These are phyloP conservation scores for Apiotrichum gamsii DNA, from an alignment of 1,284 basidiomycete species.

Conservation along the genomic window DNA sequence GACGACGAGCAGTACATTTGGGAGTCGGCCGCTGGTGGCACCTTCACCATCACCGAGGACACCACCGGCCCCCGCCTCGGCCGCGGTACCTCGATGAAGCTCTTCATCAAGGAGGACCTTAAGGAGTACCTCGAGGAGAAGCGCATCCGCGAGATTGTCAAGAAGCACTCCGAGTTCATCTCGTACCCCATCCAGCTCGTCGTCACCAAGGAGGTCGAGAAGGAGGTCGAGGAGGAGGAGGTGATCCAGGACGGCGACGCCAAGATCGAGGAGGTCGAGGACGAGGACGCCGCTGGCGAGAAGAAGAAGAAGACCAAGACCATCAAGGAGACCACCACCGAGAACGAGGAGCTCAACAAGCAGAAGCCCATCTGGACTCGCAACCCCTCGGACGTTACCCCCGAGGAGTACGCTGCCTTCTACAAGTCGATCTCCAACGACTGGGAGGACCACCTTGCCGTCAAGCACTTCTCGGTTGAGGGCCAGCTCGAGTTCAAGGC, in stretches of 20 bases:
- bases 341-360: constrained; percentile 99
- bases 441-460: constrained; percentile 98
- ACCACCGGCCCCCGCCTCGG: constrained; percentile 81
- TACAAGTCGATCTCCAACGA: constrained; percentile 99
- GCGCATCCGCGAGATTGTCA: constrained; percentile 98
- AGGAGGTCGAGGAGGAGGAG: constrained; percentile 79
- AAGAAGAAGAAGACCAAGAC: constrained; percentile 93
- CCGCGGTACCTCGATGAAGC: constrained; percentile 90
- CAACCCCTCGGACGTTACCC: constrained; percentile 86
- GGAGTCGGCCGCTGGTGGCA: constrained; percentile 98
- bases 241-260: constrained; percentile 61
- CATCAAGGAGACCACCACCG: constrained; percentile 81
- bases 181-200: constrained; percentile 99
- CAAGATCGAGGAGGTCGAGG: constrained; percentile 66
- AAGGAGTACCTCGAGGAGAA: constrained; percentile 99
- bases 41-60: constrained; percentile 97
- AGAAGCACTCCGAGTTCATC: constrained; percentile 99
- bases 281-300: constrained; percentile 62
- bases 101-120: constrained; percentile 98
- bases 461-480: constrained; percentile 99
- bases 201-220: constrained; percentile 98
- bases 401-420: constrained; percentile 92
- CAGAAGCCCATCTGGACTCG: constrained; percentile 99
- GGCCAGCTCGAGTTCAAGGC: constrained; percentile 99
- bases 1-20: constrained; percentile 99